Percentiles rank a stretch among this genome's conserved stretches.
Conservation (phyloP, 345 rosid genomes). For the Corymbia maculata region DNA sequence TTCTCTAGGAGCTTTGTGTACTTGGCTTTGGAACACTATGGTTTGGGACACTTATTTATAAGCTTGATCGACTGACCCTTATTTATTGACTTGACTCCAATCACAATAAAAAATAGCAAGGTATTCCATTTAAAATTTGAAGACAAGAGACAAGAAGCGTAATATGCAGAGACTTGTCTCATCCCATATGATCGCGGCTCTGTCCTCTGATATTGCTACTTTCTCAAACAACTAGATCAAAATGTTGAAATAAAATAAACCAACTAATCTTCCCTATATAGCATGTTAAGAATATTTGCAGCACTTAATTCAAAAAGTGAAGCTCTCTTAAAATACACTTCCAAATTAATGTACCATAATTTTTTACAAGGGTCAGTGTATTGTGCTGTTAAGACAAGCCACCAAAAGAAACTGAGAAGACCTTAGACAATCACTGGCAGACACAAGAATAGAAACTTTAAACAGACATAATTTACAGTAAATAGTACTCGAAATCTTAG, state of each 20-base stretch:
- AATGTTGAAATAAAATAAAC: neutral
- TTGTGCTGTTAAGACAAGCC: neutral
- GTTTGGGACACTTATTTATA: neutral
- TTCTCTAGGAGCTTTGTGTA: neutral
- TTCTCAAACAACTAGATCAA: neutral
- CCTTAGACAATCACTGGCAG: neutral
- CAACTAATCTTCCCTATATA: neutral
- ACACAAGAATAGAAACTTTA: neutral
- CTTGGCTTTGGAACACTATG: neutral
- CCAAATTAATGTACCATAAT: neutral
- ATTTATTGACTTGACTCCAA: neutral
- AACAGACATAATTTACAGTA: neutral
- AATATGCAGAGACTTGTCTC: neutral
- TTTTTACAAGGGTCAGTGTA: neutral
- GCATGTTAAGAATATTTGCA: neutral
- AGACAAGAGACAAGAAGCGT: neutral
- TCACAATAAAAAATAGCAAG: neutral
- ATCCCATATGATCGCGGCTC: neutral
- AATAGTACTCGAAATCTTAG: neutral
- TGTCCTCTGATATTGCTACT: neutral
- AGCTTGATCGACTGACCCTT: neutral
- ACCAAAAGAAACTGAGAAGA: neutral
- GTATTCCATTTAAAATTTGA: neutral
- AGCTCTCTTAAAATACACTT: neutral
- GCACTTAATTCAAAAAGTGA: neutral